A percentile compares a stretch with the other conserved stretches of the same genome.
phyloP scores from a whole-genome alignment of 176 grass and related monocot species.

The Carex scoparia region DNA sequence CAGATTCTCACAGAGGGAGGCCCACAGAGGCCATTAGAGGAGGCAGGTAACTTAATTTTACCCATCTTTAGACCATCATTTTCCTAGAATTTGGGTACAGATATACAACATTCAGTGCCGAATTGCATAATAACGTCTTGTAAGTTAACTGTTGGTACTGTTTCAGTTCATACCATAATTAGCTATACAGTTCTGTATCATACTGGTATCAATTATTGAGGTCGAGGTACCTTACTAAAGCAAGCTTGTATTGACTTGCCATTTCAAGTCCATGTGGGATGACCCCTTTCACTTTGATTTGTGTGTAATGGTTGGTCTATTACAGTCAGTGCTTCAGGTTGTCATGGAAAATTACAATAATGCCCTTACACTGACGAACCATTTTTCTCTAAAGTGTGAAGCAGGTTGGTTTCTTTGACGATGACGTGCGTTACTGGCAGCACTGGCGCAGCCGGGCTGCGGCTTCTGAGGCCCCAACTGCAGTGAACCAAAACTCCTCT shows the following conservation, averaged over 20 bases:
- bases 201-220: background rate
- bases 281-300: background rate
- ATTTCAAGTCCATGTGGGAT: background rate
- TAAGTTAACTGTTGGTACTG: background rate
- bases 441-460: slow-evolving; percentile 87
- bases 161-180: background rate
- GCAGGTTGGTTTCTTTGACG: slow-evolving; percentile 95
- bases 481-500: slow-evolving; percentile 73
- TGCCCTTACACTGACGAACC: background rate
- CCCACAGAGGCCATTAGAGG: slow-evolving; percentile 90
- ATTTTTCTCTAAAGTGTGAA: slow-evolving; percentile 75
- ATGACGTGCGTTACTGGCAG: slow-evolving; percentile 95
- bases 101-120: background rate
- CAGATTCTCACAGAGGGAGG: slow-evolving; percentile 74
- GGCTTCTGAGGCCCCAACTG: slow-evolving; percentile 71
- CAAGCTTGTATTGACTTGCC: background rate
- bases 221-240: background rate
- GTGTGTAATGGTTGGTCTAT: background rate
- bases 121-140: background rate
- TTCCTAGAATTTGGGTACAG: background rate
- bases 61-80: background rate
- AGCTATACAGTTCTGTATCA: background rate
- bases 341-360: background rate
- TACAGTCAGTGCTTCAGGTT: background rate
- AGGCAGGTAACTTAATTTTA: slow-evolving; percentile 60